Base-by-base conservation (phyloP, 352 stramenopile species). In the Phytopythium aichiense region DNA sequence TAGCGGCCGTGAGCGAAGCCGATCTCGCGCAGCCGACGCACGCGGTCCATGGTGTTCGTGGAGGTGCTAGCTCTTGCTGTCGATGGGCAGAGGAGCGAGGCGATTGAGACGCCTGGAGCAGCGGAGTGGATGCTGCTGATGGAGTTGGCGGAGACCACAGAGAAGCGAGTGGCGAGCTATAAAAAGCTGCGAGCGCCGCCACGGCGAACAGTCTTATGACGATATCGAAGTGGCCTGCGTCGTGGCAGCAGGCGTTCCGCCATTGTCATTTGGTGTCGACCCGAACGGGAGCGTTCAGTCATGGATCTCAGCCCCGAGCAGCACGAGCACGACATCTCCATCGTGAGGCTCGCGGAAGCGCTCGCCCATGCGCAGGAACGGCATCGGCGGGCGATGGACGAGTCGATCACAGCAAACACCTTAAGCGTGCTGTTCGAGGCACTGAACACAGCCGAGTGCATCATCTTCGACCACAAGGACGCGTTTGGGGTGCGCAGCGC, bases 381-480 rank as follows among this genome's bases (percentile, higher is more conserved):
- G 15, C 58, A 69, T 40, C 33, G 9, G 28, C 30, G 9, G 42
- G 62, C 5, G 38, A 71, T 31, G 4, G 57, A 43, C 55, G 28
- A 45, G 40, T 25, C 38, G 16, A 40, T 40, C 9, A 7, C 35
- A 11, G 12, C 35, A 1, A 15, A 40, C 35, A 40, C 0, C 5
- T 40, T 40, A 15, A 8, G 35, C 8, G 11, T 45, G 9, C 56
- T 78, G 25, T 73, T 71, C 43, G 56, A 45, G 4, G 61, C 69
- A 18, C 67, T 88, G 7, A 65, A 81, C 42, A 60, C 70, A 31
- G 65, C 69, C 18, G 76, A 88, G 50, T 60, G 73, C 9, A 53
- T 71, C 20, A 62, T 88, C 37, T 84, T 84, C 38, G 40, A 65
- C 1, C 73, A 86, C 67, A 88, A 86, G 57, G 70, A 77, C 37